phyloP scores from a whole-genome alignment of 257 asterid species.

The Penstemon newberryi region DNA sequence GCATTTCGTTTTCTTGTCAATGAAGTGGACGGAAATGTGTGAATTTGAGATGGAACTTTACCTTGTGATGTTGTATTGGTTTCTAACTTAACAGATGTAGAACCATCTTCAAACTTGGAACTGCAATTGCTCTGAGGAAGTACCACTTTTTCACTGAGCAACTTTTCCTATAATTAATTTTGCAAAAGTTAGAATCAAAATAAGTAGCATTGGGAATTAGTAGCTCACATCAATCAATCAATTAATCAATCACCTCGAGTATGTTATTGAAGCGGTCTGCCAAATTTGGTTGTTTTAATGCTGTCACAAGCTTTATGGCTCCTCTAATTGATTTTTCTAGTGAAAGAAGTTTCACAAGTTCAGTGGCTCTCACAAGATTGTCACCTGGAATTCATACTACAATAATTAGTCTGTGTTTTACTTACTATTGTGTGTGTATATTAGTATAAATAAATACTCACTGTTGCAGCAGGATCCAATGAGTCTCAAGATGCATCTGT shows the following conservation, averaged over 20 bases:
- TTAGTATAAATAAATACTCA: constrained; percentile 26
- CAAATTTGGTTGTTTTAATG: constrained; percentile 82
- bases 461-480: constrained; percentile 92
- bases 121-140: constrained; percentile 31
- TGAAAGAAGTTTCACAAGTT: constrained; percentile 81
- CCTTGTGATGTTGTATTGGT: constrained; percentile 38
- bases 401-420: too few species aligned
- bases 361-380: constrained; percentile 91
- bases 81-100: constrained; percentile 38
- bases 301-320: constrained; percentile 93
- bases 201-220: background rate
- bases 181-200: constrained; percentile 18
- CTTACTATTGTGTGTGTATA: too few species aligned
- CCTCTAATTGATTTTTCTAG: constrained; percentile 82
- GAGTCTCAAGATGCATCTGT: constrained; percentile 91
- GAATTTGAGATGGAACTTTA: constrained; percentile 34
- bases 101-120: constrained; percentile 32
- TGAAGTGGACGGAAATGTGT: constrained; percentile 34
- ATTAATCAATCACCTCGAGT: constrained; percentile 69
- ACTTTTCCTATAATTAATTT: constrained; percentile 53
- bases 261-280: constrained; percentile 90
- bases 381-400: constrained; percentile 52
- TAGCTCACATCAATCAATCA: constrained; percentile 9
- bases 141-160: constrained; percentile 46
- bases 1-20: constrained; percentile 30